Conservation (phyloP, 2,329 filamentous ascomycete species). For the Thelonectria discophora region DNA sequence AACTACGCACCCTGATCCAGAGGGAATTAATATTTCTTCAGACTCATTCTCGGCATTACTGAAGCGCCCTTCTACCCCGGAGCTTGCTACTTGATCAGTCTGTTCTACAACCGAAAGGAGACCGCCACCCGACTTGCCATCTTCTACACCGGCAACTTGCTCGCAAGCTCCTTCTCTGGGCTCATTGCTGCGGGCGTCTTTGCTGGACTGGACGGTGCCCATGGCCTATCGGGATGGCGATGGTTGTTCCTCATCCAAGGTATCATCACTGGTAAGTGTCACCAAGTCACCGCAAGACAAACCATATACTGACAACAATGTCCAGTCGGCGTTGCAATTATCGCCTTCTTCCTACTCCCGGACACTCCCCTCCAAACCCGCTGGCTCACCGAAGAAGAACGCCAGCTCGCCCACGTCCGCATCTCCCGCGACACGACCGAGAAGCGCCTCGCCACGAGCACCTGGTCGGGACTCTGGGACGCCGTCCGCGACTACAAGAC, state of each 20-base stretch:
- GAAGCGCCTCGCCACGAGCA: constrained; percentile 47
- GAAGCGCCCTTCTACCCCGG: constrained; percentile 53
- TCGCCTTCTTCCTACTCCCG: constrained; percentile 47
- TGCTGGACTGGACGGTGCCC: constrained; percentile 40
- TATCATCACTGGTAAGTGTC: constrained; percentile 3
- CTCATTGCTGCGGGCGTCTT: constrained; percentile 56
- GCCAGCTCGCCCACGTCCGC: constrained; percentile 54
- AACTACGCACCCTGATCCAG: too few relatives aligned
- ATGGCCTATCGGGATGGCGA: constrained; percentile 43
- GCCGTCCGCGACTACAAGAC: constrained; percentile 39
- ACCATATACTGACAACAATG: not conserved
- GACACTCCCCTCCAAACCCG: constrained; percentile 51
- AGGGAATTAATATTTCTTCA: too few relatives aligned
- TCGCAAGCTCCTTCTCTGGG: constrained; percentile 52
- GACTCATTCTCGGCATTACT: constrained; percentile 53
- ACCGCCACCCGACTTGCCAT: constrained; percentile 54
- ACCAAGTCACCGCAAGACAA: constrained; percentile 33
- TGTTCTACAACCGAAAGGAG: constrained; percentile 64
- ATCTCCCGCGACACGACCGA: constrained; percentile 45
- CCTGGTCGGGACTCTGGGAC: constrained; percentile 42
- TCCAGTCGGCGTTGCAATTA: constrained; percentile 36
- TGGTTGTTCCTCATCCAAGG: constrained; percentile 35
- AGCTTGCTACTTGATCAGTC: constrained; percentile 54
- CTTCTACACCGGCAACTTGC: constrained; percentile 53
- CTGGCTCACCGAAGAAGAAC: constrained; percentile 50